These are phyloP conservation scores for Xeromyces bisporus DNA, from an alignment of 495 filamentous ascomycete genomes.

Conservation along the genomic window DNA sequence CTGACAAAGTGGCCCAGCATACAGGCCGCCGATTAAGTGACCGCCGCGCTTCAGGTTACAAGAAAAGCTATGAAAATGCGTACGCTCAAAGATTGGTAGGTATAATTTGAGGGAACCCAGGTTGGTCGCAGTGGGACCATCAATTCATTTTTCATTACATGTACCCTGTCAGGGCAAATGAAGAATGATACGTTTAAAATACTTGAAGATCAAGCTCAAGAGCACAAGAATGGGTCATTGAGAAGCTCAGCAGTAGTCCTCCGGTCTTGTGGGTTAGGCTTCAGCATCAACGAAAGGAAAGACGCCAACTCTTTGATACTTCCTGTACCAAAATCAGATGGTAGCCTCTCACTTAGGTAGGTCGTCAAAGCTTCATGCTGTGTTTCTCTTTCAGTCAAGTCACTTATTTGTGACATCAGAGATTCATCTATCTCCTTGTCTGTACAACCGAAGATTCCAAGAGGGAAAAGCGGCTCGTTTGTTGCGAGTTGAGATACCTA, in stretches of 20 bases:
- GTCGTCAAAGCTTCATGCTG: neutral
- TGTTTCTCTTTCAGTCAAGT: conserved; percentile 1
- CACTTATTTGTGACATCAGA: neutral
- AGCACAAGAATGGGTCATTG: neutral
- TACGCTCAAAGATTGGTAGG: too few species aligned
- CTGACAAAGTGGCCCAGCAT: too few species aligned
- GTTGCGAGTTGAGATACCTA: conserved; percentile 1
- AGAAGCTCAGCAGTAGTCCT: neutral
- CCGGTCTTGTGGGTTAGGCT: conserved; percentile 1
- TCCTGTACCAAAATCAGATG: conserved; percentile 1
- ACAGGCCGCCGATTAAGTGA: too few species aligned
- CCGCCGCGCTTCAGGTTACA: too few species aligned
- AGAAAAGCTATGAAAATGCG: too few species aligned
- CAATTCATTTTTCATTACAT: too few species aligned
- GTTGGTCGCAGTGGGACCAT: too few species aligned
- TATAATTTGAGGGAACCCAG: too few species aligned
- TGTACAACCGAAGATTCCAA: neutral
- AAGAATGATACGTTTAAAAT: too few species aligned
- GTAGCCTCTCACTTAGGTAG: neutral
- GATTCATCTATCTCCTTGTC: neutral
- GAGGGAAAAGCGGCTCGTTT: conserved; percentile 3
- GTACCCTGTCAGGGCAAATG: too few species aligned
- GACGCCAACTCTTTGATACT: conserved; percentile 1
- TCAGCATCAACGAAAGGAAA: conserved; percentile 1
- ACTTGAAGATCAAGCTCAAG: too few species aligned